These are phyloP conservation scores for Middelhovenomyces tepae DNA, from an alignment of 805 yeast species.

Conservation along the genomic window DNA sequence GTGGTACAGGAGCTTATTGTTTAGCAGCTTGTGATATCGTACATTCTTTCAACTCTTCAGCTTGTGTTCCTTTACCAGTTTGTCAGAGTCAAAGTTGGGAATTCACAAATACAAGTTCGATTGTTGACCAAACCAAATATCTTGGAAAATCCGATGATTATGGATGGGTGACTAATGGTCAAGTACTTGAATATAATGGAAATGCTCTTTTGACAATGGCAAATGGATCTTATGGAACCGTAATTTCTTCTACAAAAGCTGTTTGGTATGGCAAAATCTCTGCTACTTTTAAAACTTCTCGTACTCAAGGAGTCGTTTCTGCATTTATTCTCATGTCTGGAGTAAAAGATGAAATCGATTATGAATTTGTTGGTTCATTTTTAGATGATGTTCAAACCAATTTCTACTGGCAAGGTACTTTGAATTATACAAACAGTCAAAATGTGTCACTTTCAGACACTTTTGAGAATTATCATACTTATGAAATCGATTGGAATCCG, in stretches of 20 bases:
- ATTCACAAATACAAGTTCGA: conserved; percentile 26
- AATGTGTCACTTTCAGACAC: conserved; percentile 43
- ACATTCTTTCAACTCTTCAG: conserved; percentile 49
- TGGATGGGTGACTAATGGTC: conserved; percentile 62
- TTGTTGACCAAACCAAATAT: conserved; percentile 34
- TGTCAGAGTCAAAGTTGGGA: conserved; percentile 38
- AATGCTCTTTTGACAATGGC: conserved; percentile 71
- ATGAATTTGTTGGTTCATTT: conserved; percentile 74
- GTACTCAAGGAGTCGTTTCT: conserved; percentile 69
- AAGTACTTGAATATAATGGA: conserved; percentile 40
- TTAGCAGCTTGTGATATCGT: conserved; percentile 83
- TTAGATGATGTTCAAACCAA: conserved; percentile 63
- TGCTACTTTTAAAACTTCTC: conserved; percentile 64
- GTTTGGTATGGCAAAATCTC: conserved; percentile 84
- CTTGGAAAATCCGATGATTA: conserved; percentile 62
- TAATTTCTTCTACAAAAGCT: conserved; percentile 66
- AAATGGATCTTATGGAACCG: conserved; percentile 63
- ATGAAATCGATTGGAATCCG: conserved; percentile 75
- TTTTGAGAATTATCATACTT: conserved; percentile 60
- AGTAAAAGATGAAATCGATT: conserved; percentile 86
- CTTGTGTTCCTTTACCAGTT: conserved; percentile 83
- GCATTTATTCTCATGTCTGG: conserved; percentile 76
- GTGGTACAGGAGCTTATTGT: conserved; percentile 74
- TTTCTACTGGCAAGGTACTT: conserved; percentile 66
- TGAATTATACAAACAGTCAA: conserved; percentile 55